Evolutionary conservation across 2,329 filamentous ascomycete genomes (phyloP).

Genomic region (Colletotrichum sp.): DNA sequence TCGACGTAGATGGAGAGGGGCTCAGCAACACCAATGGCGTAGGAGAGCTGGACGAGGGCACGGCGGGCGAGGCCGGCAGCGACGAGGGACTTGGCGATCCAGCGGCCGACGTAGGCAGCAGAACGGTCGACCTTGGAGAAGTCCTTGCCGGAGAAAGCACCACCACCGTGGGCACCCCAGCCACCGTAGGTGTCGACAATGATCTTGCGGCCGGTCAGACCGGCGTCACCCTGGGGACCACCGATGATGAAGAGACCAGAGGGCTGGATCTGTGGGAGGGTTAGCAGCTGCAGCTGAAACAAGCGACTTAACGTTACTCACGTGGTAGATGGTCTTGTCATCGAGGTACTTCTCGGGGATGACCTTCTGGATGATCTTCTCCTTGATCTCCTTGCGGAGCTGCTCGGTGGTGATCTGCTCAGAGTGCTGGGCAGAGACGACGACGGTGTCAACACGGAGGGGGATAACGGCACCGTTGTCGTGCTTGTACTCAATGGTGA

Average conservation of each 20-base stretch:
- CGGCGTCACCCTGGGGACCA: conserved; percentile 98
- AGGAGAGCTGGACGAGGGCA: conserved; percentile 95
- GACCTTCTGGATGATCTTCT: conserved; percentile 96
- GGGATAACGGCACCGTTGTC: conserved; percentile 94
- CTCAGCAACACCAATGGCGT: conserved; percentile 98
- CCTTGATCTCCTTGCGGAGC: conserved; percentile 91
- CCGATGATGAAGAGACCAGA: conserved; percentile 99
- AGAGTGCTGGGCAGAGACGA: conserved; percentile 94
- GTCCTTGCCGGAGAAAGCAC: conserved; percentile 99
- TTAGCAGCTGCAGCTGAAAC: conserved; percentile 29
- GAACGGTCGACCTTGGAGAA: conserved; percentile 99
- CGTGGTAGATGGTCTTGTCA: conserved; percentile 94
- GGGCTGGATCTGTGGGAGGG: conserved; percentile 76
- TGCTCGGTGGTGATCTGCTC: conserved; percentile 88
- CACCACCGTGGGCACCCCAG: conserved; percentile 99
- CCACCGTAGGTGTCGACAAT: conserved; percentile 99
- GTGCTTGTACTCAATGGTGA: conserved; percentile 98
- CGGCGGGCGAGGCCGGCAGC: conserved; percentile 87
- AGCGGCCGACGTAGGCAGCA: conserved; percentile 94
- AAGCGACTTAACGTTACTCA: conserved; percentile 48
- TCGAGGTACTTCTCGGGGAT: conserved; percentile 93
- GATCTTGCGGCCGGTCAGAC: conserved; percentile 99
- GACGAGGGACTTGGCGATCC: conserved; percentile 99
- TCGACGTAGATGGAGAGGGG: conserved; percentile 98
- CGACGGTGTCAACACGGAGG: conserved; percentile 92